phyloP scores from a whole-genome alignment of 169 alveolate species.

The Ichthyophthirius multifiliis region DNA sequence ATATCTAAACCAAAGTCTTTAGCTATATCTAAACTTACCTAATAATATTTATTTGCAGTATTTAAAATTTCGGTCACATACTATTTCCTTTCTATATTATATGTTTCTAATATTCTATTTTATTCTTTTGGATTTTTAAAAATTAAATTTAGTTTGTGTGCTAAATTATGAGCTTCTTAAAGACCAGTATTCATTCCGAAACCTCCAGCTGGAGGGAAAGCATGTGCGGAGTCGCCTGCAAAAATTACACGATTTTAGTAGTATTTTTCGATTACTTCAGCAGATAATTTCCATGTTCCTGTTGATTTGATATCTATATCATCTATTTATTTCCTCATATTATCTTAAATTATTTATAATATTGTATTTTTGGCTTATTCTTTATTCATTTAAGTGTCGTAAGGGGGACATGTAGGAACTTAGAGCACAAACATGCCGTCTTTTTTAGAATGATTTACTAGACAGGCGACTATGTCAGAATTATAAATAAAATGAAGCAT shows the following conservation, averaged over 20 bases:
- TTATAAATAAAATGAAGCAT: slow-evolving; percentile 19
- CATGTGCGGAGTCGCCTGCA: slow-evolving; percentile 18
- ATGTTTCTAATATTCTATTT: background rate
- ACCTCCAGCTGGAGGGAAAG: slow-evolving; percentile 27
- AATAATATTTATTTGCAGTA: background rate
- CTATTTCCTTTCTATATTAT: background rate
- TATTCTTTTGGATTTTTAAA: background rate
- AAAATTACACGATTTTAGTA: slow-evolving; percentile 2
- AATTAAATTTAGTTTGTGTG: background rate
- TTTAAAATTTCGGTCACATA: background rate
- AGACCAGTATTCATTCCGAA: slow-evolving; percentile 21
- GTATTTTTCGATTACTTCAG: slow-evolving; percentile 1
- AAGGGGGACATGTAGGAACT: slow-evolving; percentile 16
- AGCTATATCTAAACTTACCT: background rate
- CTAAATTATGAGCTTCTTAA: slow-evolving; percentile 6
- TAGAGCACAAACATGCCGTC: slow-evolving; percentile 16
- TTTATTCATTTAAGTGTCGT: background rate
- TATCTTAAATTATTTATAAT: background rate
- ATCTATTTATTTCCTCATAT: background rate
- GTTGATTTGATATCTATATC: background rate
- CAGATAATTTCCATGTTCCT: slow-evolving; percentile 11
- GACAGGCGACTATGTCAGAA: background rate
- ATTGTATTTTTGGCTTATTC: background rate
- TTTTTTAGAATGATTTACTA: slow-evolving; percentile 10
- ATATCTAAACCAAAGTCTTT: background rate